phyloP scores from a whole-genome alignment of 106 monocot species.

The Platanthera zijinensis region DNA sequence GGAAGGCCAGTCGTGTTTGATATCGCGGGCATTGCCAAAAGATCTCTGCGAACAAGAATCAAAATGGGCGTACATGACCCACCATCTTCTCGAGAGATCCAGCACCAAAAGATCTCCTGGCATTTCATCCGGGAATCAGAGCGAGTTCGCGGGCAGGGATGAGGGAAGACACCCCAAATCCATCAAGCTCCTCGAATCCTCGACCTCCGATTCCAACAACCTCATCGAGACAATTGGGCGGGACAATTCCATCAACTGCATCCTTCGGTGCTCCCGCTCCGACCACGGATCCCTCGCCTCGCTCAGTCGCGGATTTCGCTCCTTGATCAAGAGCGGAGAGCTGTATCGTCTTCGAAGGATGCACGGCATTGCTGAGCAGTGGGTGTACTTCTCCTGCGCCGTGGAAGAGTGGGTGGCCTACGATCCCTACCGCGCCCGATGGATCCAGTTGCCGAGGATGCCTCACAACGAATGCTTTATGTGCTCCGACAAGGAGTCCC shows the following conservation, averaged over 20 bases:
- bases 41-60: slow-evolving; percentile 14
- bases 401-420: slow-evolving; percentile 66
- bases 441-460: slow-evolving; percentile 67
- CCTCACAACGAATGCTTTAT: slow-evolving; percentile 73
- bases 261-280: slow-evolving; percentile 54
- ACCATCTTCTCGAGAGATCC: slow-evolving; percentile 3
- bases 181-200: neutral
- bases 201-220: slow-evolving; percentile 31
- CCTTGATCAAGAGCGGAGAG: slow-evolving; percentile 51
- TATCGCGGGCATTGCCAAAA: slow-evolving; percentile 13
- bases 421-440: slow-evolving; percentile 41
- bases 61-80: slow-evolving; percentile 17
- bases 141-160: neutral
- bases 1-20: slow-evolving; percentile 13
- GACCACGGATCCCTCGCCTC: slow-evolving; percentile 57
- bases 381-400: slow-evolving; percentile 73
- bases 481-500: slow-evolving; percentile 75
- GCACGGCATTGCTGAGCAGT: slow-evolving; percentile 49
- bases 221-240: slow-evolving; percentile 62
- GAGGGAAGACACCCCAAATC: slow-evolving; percentile 11
- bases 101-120: neutral
- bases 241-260: slow-evolving; percentile 71
- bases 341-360: slow-evolving; percentile 49
- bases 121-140: slow-evolving; percentile 2
- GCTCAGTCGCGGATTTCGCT: slow-evolving; percentile 48